phyloP scores from a whole-genome alignment of 305 asterid species.

The Stenogyne calaminthoides region DNA sequence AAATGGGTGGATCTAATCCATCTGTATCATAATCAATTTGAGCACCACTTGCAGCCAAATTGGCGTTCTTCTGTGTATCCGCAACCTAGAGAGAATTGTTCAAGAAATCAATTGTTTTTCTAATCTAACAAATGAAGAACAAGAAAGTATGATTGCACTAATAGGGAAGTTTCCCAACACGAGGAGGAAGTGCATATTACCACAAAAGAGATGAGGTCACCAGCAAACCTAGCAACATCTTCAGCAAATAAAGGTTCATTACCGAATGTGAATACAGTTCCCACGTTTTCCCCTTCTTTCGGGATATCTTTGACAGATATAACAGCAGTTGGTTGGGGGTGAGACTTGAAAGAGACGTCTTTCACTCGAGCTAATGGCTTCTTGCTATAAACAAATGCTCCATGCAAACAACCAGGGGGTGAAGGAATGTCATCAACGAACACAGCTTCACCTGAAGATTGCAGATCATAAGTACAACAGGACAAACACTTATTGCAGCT shows the following conservation, averaged over 20 bases:
- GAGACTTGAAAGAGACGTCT: constrained; percentile 41
- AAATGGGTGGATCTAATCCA: constrained; percentile 72
- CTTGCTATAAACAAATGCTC: constrained; percentile 71
- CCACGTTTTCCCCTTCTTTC: constrained; percentile 61
- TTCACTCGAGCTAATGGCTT: constrained; percentile 63
- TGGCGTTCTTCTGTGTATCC: constrained; percentile 62
- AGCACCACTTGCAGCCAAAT: constrained; percentile 69
- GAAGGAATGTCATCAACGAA: constrained; percentile 83
- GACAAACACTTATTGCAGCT: neutral
- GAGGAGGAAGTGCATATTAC: constrained; percentile 39
- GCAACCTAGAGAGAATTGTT: constrained; percentile 55
- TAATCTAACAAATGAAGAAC: neutral
- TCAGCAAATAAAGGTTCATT: constrained; percentile 66
- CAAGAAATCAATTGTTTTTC: neutral
- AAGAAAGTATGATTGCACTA: neutral
- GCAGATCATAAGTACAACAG: too few species aligned
- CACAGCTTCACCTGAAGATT: constrained; percentile 69
- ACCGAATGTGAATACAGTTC: constrained; percentile 40
- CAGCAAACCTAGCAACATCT: constrained; percentile 56
- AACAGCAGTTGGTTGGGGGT: constrained; percentile 33
- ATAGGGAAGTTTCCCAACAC: neutral
- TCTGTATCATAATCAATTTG: constrained; percentile 60
- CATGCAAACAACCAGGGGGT: constrained; percentile 67
- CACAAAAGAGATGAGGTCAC: constrained; percentile 70
- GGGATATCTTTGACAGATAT: constrained; percentile 72